These are phyloP conservation scores for Rhodosporidiobolus odoratus DNA, from an alignment of 768 basidiomycete species.

Conservation along the genomic window DNA sequence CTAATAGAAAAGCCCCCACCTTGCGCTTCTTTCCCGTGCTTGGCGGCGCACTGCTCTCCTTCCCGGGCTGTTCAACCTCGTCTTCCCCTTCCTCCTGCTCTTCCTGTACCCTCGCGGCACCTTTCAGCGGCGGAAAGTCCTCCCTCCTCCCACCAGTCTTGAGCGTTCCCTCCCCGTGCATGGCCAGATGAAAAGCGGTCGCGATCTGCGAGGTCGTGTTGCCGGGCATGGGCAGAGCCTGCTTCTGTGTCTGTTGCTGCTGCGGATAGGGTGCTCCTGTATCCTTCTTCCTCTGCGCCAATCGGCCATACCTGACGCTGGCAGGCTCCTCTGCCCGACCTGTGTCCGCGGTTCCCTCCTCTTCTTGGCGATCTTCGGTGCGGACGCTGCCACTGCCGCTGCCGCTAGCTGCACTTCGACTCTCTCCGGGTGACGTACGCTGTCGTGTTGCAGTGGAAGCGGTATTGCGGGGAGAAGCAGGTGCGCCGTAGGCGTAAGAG, in stretches of 20 bases:
- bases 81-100: neutral
- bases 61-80: neutral
- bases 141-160: slow-evolving; percentile 18
- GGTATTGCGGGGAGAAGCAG: neutral
- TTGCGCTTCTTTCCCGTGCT: slow-evolving; percentile 31
- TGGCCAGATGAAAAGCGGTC: slow-evolving; percentile 70
- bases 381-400: slow-evolving; percentile 7
- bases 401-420: neutral
- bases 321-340: slow-evolving; percentile 12
- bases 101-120: neutral
- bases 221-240: neutral
- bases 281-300: slow-evolving; percentile 11
- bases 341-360: neutral
- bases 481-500: slow-evolving; percentile 20
- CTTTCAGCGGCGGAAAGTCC: slow-evolving; percentile 8
- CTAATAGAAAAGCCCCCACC: slow-evolving; percentile 1
- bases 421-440: neutral
- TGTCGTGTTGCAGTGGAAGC: neutral
- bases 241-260: no score
- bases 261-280: slow-evolving; percentile 5
- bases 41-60: neutral
- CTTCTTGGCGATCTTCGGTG: neutral
- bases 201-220: slow-evolving; percentile 82
- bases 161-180: slow-evolving; percentile 34
- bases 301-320: slow-evolving; percentile 11